These are phyloP conservation scores for Pseudognaphalium luteoalbum DNA, from an alignment of 129 eudicot genomes.

Conservation along the genomic window DNA sequence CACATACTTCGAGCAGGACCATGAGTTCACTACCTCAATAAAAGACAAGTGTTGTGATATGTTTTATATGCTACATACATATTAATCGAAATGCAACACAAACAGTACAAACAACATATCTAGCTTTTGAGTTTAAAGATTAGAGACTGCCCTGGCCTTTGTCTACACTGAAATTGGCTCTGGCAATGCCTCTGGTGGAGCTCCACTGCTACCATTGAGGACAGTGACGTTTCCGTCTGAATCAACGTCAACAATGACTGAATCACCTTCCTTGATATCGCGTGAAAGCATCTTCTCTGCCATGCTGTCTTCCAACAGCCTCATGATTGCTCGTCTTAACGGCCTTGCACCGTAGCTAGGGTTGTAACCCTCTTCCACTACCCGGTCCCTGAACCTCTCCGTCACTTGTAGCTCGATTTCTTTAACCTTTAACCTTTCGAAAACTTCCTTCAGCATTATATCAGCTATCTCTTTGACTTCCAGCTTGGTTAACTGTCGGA, in stretches of 20 bases:
- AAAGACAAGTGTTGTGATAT: constrained; percentile 3
- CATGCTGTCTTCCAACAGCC: constrained; percentile 85
- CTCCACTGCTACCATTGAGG: constrained; percentile 66
- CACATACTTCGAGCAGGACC: constrained; percentile 13
- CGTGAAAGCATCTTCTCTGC: constrained; percentile 90
- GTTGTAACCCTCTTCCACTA: constrained; percentile 78
- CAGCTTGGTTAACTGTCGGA: constrained; percentile 70
- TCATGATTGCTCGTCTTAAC: constrained; percentile 79
- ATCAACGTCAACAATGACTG: constrained; percentile 80
- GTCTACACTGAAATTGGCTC: constrained; percentile 54
- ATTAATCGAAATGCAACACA: neutral
- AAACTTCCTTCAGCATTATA: constrained; percentile 85
- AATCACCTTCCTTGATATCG: constrained; percentile 85
- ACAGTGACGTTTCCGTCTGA: constrained; percentile 69
- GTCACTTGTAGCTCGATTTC: constrained; percentile 82
- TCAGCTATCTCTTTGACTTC: constrained; percentile 92
- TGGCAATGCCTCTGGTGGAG: constrained; percentile 63
- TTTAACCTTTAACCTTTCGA: constrained; percentile 58
- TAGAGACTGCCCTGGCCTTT: constrained; percentile 1
- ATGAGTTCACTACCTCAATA: constrained; percentile 12
- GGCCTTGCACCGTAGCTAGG: constrained; percentile 92
- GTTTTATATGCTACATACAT: constrained; percentile 8
- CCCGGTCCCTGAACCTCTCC: constrained; percentile 67
- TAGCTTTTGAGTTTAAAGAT: neutral
- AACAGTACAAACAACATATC: constrained; percentile 17